These are phyloP conservation scores for Penicillium sp. DNA, from an alignment of 2,329 filamentous ascomycete genomes.

Conservation along the genomic window DNA sequence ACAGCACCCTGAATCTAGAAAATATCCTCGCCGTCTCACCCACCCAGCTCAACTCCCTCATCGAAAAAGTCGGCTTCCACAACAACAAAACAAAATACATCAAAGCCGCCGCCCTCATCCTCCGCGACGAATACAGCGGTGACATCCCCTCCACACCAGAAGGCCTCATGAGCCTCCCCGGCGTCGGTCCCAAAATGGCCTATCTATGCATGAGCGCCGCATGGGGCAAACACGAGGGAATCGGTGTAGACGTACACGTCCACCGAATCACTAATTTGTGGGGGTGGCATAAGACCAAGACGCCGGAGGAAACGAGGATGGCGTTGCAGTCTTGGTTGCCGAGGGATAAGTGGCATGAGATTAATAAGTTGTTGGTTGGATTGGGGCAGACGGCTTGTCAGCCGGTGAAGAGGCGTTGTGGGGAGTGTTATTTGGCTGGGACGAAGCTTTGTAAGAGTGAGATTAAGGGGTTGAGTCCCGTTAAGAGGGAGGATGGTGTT, in stretches of 20 bases:
- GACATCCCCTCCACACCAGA: conserved; percentile 83
- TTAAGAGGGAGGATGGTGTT: conserved; percentile 57
- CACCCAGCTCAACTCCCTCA: conserved; percentile 71
- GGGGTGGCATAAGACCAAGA: conserved; percentile 85
- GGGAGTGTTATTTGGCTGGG: conserved; percentile 80
- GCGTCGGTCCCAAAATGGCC: conserved; percentile 94
- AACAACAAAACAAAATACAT: conserved; percentile 91
- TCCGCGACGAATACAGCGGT: conserved; percentile 70
- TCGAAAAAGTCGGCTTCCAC: conserved; percentile 87
- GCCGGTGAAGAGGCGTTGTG: conserved; percentile 79
- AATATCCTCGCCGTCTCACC: conserved; percentile 77
- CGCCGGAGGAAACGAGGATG: conserved; percentile 79
- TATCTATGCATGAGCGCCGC: conserved; percentile 84
- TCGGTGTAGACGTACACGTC: conserved; percentile 93
- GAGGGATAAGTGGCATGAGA: conserved; percentile 84
- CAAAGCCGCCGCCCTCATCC: conserved; percentile 74
- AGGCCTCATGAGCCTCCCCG: conserved; percentile 77
- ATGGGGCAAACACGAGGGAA: conserved; percentile 73
- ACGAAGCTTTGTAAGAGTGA: conserved; percentile 77
- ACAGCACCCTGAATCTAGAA: conserved; percentile 70
- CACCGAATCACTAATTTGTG: conserved; percentile 93
- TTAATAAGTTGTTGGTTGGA: conserved; percentile 87
- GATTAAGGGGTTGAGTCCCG: conserved; percentile 66
- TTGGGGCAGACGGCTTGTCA: conserved; percentile 86
- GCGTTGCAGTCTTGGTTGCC: conserved; percentile 84